Evolutionary conservation across 139 green algal species (phyloP).

Genomic region (Mesotaenium endlicherianum): DNA sequence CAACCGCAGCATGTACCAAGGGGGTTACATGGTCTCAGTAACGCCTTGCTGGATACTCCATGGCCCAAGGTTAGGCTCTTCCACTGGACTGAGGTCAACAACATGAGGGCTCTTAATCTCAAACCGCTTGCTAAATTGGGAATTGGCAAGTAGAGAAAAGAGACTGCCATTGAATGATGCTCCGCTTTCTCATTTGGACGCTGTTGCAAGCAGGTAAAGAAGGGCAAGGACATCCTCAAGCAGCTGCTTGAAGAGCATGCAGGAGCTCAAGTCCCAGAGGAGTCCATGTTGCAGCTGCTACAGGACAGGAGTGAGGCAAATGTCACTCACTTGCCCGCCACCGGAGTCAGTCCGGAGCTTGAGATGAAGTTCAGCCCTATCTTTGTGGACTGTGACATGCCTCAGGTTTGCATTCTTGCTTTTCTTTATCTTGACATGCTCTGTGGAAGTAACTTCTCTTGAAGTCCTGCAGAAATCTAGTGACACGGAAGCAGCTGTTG

Average conservation of each 20-base stretch:
- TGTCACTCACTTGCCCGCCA: background rate
- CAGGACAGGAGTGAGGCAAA: background rate
- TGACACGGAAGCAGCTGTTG: no score
- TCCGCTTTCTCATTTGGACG: background rate
- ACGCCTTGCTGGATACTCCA: constrained; percentile 43
- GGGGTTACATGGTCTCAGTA: constrained; percentile 42
- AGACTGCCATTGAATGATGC: background rate
- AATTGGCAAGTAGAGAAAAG: background rate
- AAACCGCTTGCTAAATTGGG: no score
- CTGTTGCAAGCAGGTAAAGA: no score
- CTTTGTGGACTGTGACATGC: constrained; percentile 34
- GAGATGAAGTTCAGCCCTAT: constrained; percentile 20
- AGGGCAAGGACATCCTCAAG: no score
- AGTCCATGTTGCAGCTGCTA: no score
- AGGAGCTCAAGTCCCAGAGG: no score
- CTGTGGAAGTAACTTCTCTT: background rate
- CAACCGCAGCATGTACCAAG: background rate
- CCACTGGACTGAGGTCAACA: no score
- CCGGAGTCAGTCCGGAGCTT: background rate
- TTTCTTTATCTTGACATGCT: background rate
- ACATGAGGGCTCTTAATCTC: no score
- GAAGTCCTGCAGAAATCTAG: background rate
- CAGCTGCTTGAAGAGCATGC: no score
- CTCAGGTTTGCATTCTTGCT: background rate
- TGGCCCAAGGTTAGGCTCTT: constrained; percentile 46